A percentile compares a stretch with the other conserved stretches of the same genome.
These are phyloP conservation scores for Lachancea quebecensis DNA, from an alignment of 805 yeast species.

Conservation along the genomic window DNA sequence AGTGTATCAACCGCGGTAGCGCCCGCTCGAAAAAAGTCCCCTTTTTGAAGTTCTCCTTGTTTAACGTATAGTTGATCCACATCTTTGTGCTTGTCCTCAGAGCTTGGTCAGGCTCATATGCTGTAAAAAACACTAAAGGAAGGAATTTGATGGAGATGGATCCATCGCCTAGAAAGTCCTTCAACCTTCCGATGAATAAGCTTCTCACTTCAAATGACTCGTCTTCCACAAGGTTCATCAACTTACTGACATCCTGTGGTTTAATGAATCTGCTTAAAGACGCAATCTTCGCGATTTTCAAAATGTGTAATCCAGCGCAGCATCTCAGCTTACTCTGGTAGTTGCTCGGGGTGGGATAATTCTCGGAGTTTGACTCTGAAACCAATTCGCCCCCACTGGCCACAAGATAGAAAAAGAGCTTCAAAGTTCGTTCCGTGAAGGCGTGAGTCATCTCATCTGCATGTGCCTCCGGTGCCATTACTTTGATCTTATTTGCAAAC, in stretches of 20 bases:
- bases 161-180: slow-evolving; percentile 44
- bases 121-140: slow-evolving; percentile 63
- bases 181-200: slow-evolving; percentile 43
- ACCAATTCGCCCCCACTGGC: slow-evolving; percentile 76
- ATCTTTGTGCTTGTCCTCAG: slow-evolving; percentile 48
- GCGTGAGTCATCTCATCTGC: slow-evolving; percentile 36
- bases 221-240: slow-evolving; percentile 62
- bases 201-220: slow-evolving; percentile 50
- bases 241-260: slow-evolving; percentile 43
- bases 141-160: slow-evolving; percentile 57
- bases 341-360: slow-evolving; percentile 54
- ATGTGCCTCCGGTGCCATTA: slow-evolving; percentile 27
- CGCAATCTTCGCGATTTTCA: slow-evolving; percentile 57
- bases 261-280: slow-evolving; percentile 45
- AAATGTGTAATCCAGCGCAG: slow-evolving; percentile 56
- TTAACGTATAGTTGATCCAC: slow-evolving; percentile 63
- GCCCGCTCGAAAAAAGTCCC: slow-evolving; percentile 57
- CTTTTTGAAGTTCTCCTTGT: slow-evolving; percentile 27
- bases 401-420: slow-evolving; percentile 57
- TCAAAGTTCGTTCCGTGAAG: slow-evolving; percentile 57
- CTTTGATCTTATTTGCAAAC: slow-evolving; percentile 52
- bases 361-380: slow-evolving; percentile 33
- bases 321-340: slow-evolving; percentile 59
- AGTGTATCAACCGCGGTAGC: slow-evolving; percentile 59
- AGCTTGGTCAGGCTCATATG: slow-evolving; percentile 59